Evolutionary conservation across 352 stramenopile species (phyloP).

Genomic region (Globisporangium viniferum): DNA sequence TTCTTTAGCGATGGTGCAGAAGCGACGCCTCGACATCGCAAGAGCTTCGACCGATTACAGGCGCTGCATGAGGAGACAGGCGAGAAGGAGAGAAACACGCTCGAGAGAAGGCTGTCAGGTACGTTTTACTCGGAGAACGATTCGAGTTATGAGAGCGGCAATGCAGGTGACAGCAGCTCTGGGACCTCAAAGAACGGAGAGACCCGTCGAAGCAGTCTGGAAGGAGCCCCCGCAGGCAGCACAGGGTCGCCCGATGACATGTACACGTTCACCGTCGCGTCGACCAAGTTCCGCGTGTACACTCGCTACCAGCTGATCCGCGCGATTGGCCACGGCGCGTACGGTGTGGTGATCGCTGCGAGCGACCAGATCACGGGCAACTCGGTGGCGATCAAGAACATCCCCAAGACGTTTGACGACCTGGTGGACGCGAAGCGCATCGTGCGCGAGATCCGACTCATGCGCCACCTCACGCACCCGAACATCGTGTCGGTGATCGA

Average conservation of each 20-base stretch:
- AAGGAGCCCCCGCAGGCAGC: neutral
- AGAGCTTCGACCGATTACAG: conserved; percentile 74
- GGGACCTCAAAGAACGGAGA: neutral
- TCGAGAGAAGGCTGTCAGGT: conserved; percentile 10
- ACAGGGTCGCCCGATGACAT: conserved; percentile 46
- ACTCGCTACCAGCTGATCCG: conserved; percentile 82
- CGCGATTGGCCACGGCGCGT: conserved; percentile 75
- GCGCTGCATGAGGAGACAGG: conserved; percentile 72
- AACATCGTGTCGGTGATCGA: conserved; percentile 75
- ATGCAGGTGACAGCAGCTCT: neutral
- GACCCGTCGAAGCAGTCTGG: neutral
- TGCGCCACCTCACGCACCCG: conserved; percentile 70
- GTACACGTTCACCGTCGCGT: conserved; percentile 82
- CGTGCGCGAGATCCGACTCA: conserved; percentile 80
- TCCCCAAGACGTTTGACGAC: conserved; percentile 82
- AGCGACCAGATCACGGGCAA: conserved; percentile 81
- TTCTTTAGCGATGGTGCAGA: conserved; percentile 35
- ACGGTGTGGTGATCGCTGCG: conserved; percentile 77
- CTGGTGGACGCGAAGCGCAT: conserved; percentile 84
- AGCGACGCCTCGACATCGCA: conserved; percentile 51
- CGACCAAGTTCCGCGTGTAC: conserved; percentile 83
- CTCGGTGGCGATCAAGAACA: conserved; percentile 84
- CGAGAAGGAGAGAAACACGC: conserved; percentile 36
- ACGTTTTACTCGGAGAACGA: conserved; percentile 15
- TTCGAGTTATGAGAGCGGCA: neutral